Evolutionary conservation across 2,329 filamentous ascomycete genomes (phyloP), one percentile per base, ranked within the genome.

Genomic region (Rutstroemia sp.): DNA sequence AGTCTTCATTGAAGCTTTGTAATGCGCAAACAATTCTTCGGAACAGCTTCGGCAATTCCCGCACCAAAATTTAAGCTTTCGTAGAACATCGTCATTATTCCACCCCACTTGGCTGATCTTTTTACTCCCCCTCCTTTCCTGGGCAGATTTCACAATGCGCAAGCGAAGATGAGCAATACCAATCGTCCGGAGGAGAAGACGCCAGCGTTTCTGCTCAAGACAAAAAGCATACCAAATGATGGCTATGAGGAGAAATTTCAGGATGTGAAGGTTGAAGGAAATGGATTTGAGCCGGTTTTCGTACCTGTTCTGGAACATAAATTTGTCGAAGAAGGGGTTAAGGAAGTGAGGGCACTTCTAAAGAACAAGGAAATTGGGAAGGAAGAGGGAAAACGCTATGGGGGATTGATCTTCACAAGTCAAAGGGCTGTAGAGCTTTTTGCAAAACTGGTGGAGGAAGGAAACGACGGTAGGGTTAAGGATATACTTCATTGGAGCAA

Each of bases 391-490:
- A 69, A 70, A 42, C 64, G 72, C 14, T 92, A 89, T 66, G 87
- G 88, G 5, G 89, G 87, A n/a, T 73, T 92, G 57, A 85, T 94
- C 50, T 92, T 94, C 67, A 94, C 89, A 1, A 92, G 87, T 7
- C 90, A 94, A 69, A 80, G 89, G 49, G 88, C 90, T 1, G 89
- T 94, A 2, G 90, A 94, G 69, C 88, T 86, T 0, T 90, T 94
- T 65, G 74, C 81, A 3, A 74, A 79, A 47, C 72, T 90, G 8
- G 77, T 90, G 0, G 72, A 78, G 14, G 79, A 82, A 34, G 64
- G 63, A 45, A 65, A 60, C 57, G 63, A 65, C 67, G 58, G 39
- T 49, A 49, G 49, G 41, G 51, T 16, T 30, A 10, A 9, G 46
- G 57, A 50, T 47, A 57, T 50, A 23, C n/a, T 46, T 18, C 42